Base-by-base conservation (phyloP, 1,284 basidiomycete species). In the Phellinidium pouzarii region DNA sequence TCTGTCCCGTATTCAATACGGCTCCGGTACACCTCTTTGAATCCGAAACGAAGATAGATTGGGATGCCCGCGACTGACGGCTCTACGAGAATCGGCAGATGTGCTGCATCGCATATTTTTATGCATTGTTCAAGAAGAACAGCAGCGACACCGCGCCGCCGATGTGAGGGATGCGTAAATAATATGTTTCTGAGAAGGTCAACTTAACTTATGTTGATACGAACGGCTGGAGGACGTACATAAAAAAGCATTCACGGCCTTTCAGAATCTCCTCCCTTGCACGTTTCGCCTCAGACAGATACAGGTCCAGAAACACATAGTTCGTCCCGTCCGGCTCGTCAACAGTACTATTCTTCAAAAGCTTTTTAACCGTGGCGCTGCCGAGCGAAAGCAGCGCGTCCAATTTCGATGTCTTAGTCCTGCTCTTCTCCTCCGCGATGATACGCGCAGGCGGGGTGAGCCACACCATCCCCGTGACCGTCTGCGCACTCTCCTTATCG, bases 151-250 rank as follows among this genome's bases (percentile, higher is more conserved):
- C 46, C 34, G 8, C 4, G n/a, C 1, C 34, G 17, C 11, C 37
- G 46, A 12, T 48, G 26, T n/a, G 46, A 25, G 17, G 46, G 46
- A 23, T 48, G 46, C 11, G 31, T 29, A 14, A 17, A 48, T 11
- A 48, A 4, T 2, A 48, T 4, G 9, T 48, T 36, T 4, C 29
- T 34, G 19, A 40, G 38, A 12, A 40, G 17, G n/a, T 17, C 7
- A 11, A 7, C 42, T 11, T 8, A 22, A 23, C 42, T n/a, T 8
- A 43, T 22, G 20, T 9, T 11, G 7, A 43, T 8, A 43, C 25
- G 25, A n/a, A 8, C 11, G 4, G 5, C 25, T 25, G 7, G 29
- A 31, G 29, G 12, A 41, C 20, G n/a, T 19, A 29, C 44, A 19
- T 19, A 46, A 25, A 46, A 27, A 7, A 17, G 29, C 29, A 46